Evolutionary conservation across 371 early-diverging fungal genomes (phyloP).

Genomic region (Syncephalastrum monosporum): DNA sequence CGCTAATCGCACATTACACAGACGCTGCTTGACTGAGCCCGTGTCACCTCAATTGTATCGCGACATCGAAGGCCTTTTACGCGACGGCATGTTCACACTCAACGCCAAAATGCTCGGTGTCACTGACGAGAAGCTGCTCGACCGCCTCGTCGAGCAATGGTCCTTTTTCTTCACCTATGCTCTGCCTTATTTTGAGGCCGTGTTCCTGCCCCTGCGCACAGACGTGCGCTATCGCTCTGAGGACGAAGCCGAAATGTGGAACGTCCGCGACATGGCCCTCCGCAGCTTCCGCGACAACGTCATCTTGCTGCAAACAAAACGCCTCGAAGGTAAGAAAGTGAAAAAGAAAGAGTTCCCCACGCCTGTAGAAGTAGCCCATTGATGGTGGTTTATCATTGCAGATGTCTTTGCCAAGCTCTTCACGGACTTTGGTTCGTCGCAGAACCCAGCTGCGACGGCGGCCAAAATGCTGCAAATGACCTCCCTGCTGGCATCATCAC

Average conservation of each 20-base stretch:
- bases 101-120: slow-evolving; percentile 72
- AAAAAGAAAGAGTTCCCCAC: no score
- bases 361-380: neutral
- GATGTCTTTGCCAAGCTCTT: slow-evolving; percentile 69
- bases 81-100: slow-evolving; percentile 73
- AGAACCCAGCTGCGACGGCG: slow-evolving; percentile 69
- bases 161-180: slow-evolving; percentile 83
- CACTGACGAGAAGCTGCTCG: slow-evolving; percentile 68
- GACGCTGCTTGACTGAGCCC: slow-evolving; percentile 61
- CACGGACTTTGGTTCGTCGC: slow-evolving; percentile 66
- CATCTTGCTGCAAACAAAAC: slow-evolving; percentile 63
- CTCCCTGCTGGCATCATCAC: slow-evolving; percentile 59
- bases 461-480: slow-evolving; percentile 81
- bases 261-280: slow-evolving; percentile 68
- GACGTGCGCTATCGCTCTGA: slow-evolving; percentile 43
- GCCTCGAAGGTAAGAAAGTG: slow-evolving; percentile 63
- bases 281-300: slow-evolving; percentile 71
- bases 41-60: slow-evolving; percentile 44
- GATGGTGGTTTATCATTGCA: slow-evolving; percentile 22
- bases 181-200: slow-evolving; percentile 83
- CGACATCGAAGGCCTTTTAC: slow-evolving; percentile 63
- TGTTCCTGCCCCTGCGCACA: slow-evolving; percentile 75
- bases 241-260: slow-evolving; percentile 51
- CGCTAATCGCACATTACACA: slow-evolving; percentile 14
- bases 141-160: slow-evolving; percentile 82